Evolutionary conservation across 2,329 filamentous ascomycete species (phyloP), one percentile per base, ranked within the genome.

Genomic region (Dothistroma pini): DNA sequence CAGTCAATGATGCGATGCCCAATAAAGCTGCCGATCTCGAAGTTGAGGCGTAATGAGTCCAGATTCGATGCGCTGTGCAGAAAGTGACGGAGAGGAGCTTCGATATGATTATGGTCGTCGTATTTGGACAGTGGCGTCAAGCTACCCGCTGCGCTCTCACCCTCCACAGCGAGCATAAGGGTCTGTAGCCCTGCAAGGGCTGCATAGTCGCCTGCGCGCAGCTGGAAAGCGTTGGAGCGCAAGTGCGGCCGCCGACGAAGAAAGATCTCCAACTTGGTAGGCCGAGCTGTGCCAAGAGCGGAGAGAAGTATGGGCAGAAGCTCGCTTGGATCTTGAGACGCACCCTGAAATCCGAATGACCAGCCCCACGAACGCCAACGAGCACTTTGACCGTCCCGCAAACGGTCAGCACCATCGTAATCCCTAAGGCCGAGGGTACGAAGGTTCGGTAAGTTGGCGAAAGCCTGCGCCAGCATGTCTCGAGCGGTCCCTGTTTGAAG

Each of bases 361-460:
- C 64, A 69, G 11, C 85, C 84, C 65, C 86, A 87, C 69, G 84
- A 85, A 8, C 71, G 74, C 86, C 86, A 88, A 0, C 66, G 58
- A 0, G 65, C 68, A 6, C 57, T 53, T 14, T 67, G 61, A 7
- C 72, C 74, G 35, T 89, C 86, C 2, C 86, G 81, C 12, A 68
- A 69, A 4, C 85, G 81, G 10, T 71, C 78, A 0, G 4, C 22
- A 0, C 82, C 82, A 68, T 81, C 76, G 72, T 83, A 87, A 68
- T 89, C 84, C 19, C 86, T 81, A 25, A 89, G 75, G 25, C 84
- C 82, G 14, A 89, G 71, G 0, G 79, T 83, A 32, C 82, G 74
- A 5, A 89, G 79, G 57, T 84, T 83, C 0, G 72, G 69, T 4
- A 89, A 76, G 35, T 82, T 80, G 10, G 71, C 67, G 56, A 89